Conservation (phyloP, 2,329 filamentous ascomycete genomes). For the Cryphonectria naterciae region DNA sequence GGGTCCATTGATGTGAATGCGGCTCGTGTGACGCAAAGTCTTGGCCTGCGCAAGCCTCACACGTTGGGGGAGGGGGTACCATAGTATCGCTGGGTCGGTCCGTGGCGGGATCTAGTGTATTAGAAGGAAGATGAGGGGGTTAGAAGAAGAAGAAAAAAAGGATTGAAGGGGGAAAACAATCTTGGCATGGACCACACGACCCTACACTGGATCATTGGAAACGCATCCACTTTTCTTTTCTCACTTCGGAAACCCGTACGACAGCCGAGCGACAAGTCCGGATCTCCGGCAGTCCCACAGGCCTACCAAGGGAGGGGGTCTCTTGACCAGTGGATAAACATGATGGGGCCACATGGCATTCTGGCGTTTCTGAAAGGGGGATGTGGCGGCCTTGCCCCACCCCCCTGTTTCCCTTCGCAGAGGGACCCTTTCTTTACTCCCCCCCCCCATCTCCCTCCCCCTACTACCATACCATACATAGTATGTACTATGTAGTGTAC, state of each 20-base stretch:
- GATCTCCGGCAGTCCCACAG: neutral
- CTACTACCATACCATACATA: no score
- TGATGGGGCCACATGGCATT: neutral
- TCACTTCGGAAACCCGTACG: neutral
- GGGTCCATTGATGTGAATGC: neutral
- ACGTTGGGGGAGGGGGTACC: neutral
- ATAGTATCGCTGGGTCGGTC: neutral
- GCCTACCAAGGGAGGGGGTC: neutral
- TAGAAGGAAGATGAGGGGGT: neutral
- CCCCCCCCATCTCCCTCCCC: no score
- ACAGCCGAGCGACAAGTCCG: neutral
- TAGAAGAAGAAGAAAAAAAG: neutral
- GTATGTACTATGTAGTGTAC: no score
- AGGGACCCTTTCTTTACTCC: no score
- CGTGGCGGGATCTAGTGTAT: neutral
- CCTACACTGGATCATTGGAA: neutral
- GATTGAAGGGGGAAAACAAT: no score
- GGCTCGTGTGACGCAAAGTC: neutral
- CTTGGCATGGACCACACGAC: neutral
- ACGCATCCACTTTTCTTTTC: neutral
- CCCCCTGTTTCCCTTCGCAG: no score
- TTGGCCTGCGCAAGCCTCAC: slow-evolving; percentile 1
- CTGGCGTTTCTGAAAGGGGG: neutral
- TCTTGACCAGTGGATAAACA: neutral
- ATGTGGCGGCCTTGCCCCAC: neutral